A percentile compares a stretch with the other conserved stretches of the same genome.
phyloP scores from a whole-genome alignment of 192 early-diverging fungal genomes.

The Rhizophagus prolifer region DNA sequence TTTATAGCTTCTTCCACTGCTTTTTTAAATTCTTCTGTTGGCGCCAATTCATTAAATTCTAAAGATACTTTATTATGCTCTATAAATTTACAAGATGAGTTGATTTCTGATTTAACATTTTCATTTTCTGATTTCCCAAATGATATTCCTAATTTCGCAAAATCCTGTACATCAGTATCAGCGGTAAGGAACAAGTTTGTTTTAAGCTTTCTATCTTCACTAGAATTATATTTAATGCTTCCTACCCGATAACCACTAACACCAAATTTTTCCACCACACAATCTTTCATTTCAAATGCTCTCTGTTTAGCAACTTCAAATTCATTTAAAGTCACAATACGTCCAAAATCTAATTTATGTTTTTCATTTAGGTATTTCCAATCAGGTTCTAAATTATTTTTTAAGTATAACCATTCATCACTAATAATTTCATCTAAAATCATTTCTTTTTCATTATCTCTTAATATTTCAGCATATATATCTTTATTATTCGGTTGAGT shows the following conservation, averaged over 20 bases:
- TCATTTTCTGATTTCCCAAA: not conserved
- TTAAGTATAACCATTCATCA: not conserved
- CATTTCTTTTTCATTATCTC: not conserved
- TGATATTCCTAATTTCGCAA: not conserved
- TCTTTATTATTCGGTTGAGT: too few relatives aligned
- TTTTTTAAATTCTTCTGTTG: not conserved
- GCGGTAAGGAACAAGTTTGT: not conserved
- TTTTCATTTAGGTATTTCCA: not conserved
- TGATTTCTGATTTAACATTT: not conserved
- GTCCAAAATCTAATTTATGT: not conserved
- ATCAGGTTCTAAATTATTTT: not conserved
- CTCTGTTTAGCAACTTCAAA: not conserved
- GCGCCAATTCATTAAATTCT: not conserved
- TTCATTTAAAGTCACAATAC: not conserved
- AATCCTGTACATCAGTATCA: not conserved
- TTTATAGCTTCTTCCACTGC: not conserved
- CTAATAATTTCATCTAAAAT: not conserved
- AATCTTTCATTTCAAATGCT: not conserved
- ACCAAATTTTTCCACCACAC: not conserved
- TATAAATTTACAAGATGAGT: not conserved
- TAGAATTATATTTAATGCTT: not conserved
- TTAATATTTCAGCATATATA: not conserved
- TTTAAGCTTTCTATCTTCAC: not conserved
- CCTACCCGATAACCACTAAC: not conserved
- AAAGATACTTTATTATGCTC: not conserved